phyloP scores from a whole-genome alignment of 306 rosid species.

The Hylodesmum podocarpum region DNA sequence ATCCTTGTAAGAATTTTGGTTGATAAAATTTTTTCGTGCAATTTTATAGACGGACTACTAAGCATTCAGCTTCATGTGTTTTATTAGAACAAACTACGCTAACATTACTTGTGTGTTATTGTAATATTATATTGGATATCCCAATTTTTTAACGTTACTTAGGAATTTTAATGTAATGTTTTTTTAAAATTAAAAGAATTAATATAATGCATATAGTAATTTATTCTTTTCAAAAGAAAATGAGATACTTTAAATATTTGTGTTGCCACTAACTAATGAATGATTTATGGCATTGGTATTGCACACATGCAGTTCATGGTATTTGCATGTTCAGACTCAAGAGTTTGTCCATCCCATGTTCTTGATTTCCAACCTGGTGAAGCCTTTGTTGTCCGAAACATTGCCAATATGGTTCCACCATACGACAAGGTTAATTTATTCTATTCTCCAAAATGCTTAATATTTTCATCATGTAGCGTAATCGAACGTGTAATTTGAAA shows the following conservation, averaged over 20 bases:
- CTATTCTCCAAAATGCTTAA: background rate
- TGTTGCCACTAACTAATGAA: conserved; percentile 9
- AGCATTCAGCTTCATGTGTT: background rate
- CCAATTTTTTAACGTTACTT: too few species aligned
- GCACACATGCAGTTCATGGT: conserved; percentile 74
- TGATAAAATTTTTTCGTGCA: background rate
- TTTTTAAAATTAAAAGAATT: too few species aligned
- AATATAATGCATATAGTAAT: too few species aligned
- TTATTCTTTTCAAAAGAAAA: too few species aligned
- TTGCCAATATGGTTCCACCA: conserved; percentile 99
- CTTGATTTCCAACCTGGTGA: conserved; percentile 94
- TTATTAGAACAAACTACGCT: too few species aligned
- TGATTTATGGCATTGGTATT: background rate
- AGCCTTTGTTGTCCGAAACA: conserved; percentile 90
- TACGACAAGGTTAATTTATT: conserved; percentile 64
- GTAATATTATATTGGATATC: too few species aligned
- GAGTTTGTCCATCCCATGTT: conserved; percentile 94
- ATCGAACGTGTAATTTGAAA: conserved; percentile 27
- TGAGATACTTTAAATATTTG: too few species aligned
- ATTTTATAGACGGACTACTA: background rate
- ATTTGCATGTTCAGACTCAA: conserved; percentile 96
- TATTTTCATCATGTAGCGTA: conserved; percentile 20
- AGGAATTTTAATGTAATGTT: too few species aligned
- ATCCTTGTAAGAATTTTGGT: background rate
- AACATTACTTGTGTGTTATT: too few species aligned